Evolutionary conservation across 768 basidiomycete species (phyloP), one percentile per base, ranked within the genome.

Genomic region (Epithele typhae): DNA sequence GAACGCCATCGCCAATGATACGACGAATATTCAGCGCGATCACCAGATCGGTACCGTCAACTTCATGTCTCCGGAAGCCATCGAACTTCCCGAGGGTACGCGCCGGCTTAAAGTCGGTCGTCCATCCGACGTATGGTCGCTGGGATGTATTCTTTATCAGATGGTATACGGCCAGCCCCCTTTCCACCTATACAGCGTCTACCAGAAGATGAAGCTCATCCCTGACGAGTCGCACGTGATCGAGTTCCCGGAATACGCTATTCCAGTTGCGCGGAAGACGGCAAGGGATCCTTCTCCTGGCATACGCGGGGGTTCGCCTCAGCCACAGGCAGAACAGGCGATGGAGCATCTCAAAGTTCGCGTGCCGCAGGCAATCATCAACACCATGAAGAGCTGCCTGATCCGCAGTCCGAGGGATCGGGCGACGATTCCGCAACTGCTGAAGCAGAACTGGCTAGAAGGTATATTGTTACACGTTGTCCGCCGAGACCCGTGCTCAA

Each of bases 61-160:
- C 61, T 99, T 95, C 63, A 99, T 99, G 95, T 93, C 92, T 44
- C 95, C 95, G 0, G 95, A 99, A 66, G 92, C 95, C 11, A 92
- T 99, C 45, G 90, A 93, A 60, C 69, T 88, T 18, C 84, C 84
- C 4, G 90, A 88, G 46, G 91, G 86, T 35, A 88, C 84, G 82
- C 79, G 87, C 11, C 78, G 91, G 21, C 79, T 95, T 48, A 96
- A 95, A 73, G 92, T 98, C 43, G 96, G 95, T 3, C 86, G 94
- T 19, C 83, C 93, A 0, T 92, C 89, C 43, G 95, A 99, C 63
- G 91, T 99, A 34, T 99, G 95, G 95, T 96, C 93, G 3, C 73
- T 99, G 2, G 95, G 95, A 2, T 95, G 92, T 65, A 99, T 99
- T 60, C 74, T 98, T 25, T 97, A 99, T 68, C 95, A 99, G 61